A percentile compares a stretch with the other conserved stretches of the same genome.
Conservation (phyloP, 208 protist genomes). For the Leishmania major region DNA sequence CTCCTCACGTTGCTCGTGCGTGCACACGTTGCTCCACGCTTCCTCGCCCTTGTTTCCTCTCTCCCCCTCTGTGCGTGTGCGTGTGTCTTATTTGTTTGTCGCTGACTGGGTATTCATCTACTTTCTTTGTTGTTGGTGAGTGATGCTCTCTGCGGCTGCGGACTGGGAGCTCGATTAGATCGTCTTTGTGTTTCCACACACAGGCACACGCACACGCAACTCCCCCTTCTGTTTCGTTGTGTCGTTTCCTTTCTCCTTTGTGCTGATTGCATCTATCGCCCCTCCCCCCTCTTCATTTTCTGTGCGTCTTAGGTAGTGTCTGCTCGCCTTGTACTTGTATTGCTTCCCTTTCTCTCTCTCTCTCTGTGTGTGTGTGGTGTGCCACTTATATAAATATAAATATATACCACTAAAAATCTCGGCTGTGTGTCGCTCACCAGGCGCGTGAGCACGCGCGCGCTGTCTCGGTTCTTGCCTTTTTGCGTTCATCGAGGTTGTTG, state of each 20-base stretch:
- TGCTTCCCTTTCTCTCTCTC: not conserved
- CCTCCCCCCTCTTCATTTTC: not conserved
- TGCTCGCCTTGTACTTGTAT: slow-evolving; percentile 6
- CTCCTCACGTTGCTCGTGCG: not conserved
- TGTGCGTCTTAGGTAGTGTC: no score
- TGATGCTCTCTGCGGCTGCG: not conserved
- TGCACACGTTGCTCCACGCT: not conserved
- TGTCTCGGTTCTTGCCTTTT: not conserved
- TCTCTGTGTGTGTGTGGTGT: not conserved
- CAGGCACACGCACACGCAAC: no score
- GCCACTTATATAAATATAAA: not conserved
- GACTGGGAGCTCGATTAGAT: not conserved
- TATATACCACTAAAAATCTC: not conserved
- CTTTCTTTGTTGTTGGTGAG: not conserved
- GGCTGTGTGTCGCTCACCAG: not conserved
- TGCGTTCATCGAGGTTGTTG: not conserved
- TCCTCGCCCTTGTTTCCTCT: not conserved
- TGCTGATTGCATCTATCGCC: not conserved
- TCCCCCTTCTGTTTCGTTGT: not conserved
- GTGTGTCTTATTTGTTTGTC: not conserved
- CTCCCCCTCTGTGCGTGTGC: not conserved
- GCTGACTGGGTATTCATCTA: not conserved
- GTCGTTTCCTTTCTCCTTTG: not conserved
- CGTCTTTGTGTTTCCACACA: not conserved
- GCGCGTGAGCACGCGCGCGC: not conserved